Percentiles rank a stretch among this genome's conserved stretches.
These are phyloP conservation scores for Phytophthora ohioensis DNA, from an alignment of 352 stramenopile species.

Conservation along the genomic window DNA sequence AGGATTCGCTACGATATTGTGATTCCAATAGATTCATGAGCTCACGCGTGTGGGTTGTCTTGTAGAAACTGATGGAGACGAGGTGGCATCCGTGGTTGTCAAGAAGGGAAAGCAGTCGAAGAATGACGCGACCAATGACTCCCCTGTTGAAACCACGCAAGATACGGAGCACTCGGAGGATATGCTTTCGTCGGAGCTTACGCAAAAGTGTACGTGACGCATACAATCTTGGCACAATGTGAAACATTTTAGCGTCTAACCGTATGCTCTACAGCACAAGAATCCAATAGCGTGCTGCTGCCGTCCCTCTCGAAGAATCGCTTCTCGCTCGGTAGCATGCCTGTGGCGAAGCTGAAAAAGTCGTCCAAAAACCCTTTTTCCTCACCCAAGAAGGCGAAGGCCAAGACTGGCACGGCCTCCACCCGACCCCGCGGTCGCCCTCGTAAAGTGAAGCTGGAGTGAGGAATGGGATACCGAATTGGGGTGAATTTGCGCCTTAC, in stretches of 20 bases:
- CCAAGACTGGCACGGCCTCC: conserved; percentile 21
- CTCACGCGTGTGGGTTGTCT: conserved; percentile 26
- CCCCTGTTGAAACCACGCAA: conserved; percentile 47
- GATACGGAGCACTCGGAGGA: conserved; percentile 55
- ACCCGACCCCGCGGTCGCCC: conserved; percentile 35
- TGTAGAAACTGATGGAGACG: conserved; percentile 46
- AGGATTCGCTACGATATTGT: conserved; percentile 41
- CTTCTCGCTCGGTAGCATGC: conserved; percentile 81
- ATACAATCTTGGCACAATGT: not conserved
- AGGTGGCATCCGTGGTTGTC: conserved; percentile 20
- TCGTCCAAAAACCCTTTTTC: conserved; percentile 83
- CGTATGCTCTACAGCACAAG: conserved; percentile 40
- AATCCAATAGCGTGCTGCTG: conserved; percentile 72
- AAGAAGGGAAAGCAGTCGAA: conserved; percentile 45
- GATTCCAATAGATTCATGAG: conserved; percentile 26
- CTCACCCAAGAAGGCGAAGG: conserved; percentile 35
- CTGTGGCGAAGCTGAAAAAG: conserved; percentile 84
- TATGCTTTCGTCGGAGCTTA: conserved; percentile 55
- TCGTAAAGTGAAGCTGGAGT: conserved; percentile 44
- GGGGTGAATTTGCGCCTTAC: not conserved
- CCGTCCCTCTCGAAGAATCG: conserved; percentile 71
- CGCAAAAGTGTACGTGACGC: conserved; percentile 57
- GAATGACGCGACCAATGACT: conserved; percentile 35
- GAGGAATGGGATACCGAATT: conserved; percentile 10
- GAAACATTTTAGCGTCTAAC: conserved; percentile 3